Base-by-base conservation (phyloP, 2,329 filamentous ascomycete species). In the Sporothrix mexicana region DNA sequence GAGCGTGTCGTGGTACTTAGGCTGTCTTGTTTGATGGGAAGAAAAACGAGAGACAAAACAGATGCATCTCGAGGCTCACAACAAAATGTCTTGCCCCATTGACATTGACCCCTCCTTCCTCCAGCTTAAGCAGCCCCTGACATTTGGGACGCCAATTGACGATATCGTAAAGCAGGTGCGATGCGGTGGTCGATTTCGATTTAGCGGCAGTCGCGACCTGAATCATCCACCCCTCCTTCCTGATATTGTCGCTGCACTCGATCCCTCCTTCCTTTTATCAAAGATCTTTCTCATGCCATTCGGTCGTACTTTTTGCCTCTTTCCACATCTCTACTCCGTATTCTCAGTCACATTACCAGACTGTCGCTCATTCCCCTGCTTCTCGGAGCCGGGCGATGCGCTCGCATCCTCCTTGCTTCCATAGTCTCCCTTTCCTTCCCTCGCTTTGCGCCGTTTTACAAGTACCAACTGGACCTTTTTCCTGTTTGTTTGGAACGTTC, bases 291-390 rank as follows among this genome's bases (percentile, higher is more conserved):
- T 7, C 30, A 36, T 36, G 30, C 30, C 30, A 36, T 36, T 36
- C 30, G 30, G 30, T 36, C 30, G 30, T 36, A 36, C 30, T 36
- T 36, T 36, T 36, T 36, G 30, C 30, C 30, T 36, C 30, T 36
- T 36, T 36, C 30, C 7, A 36, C 30, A 36, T 7, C 30, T 7
- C 30, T 36, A 36, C 30, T 36, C 30, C 30, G 30, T 36, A 36
- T 36, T 25, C 20, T 55, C 51, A 25, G 10, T 30, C 43, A 8
- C n/a, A 67, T 23, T 4, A 49, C 43, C 17, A 30, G 36, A 2
- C 62, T 25, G 15, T 67, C 64, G 47, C 57, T 71, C 45, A 45
- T 71, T 66, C 59, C 70, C 59, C 59, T 69, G 51, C 51, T 30
- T 55, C 41, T 17, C 61, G 20, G 41, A 47, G 61, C 61, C 59